These are phyloP conservation scores for Ceratocystis diversiconidia DNA, from an alignment of 2,329 filamentous ascomycete genomes.

Conservation along the genomic window DNA sequence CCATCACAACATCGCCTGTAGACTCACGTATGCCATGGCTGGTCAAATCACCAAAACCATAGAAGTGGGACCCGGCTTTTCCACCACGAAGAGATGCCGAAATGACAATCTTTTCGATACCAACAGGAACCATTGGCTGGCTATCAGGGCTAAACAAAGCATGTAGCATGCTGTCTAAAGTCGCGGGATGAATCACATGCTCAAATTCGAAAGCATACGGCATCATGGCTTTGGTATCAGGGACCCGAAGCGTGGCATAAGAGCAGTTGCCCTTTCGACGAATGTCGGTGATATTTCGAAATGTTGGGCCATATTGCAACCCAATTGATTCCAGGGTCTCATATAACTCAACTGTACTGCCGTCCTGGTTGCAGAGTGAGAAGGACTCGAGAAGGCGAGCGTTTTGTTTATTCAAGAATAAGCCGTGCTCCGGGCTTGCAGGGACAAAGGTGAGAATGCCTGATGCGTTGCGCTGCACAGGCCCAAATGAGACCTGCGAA, in stretches of 20 bases:
- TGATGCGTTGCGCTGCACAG: conserved; percentile 27
- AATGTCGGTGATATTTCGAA: conserved; percentile 33
- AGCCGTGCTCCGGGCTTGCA: conserved; percentile 12
- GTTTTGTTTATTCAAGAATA: conserved; percentile 5
- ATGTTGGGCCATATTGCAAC: conserved; percentile 37
- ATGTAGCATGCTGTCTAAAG: conserved; percentile 43
- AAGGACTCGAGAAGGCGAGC: neutral
- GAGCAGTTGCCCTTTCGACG: conserved; percentile 24
- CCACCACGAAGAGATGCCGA: conserved; percentile 26
- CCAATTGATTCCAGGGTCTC: conserved; percentile 36
- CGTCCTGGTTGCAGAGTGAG: neutral
- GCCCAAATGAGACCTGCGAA: conserved; percentile 29
- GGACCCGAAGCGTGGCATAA: conserved; percentile 30
- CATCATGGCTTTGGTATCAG: conserved; percentile 39
- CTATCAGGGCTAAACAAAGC: conserved; percentile 33
- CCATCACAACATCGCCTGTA: conserved; percentile 32
- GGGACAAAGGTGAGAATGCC: conserved; percentile 20
- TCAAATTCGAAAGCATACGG: conserved; percentile 38
- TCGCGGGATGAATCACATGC: conserved; percentile 43
- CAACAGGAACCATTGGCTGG: conserved; percentile 36
- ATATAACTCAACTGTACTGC: conserved; percentile 27
- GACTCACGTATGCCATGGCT: conserved; percentile 28
- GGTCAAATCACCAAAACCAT: conserved; percentile 30
- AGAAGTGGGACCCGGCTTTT: conserved; percentile 26
- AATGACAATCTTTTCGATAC: conserved; percentile 33